Conservation (phyloP, 805 yeast genomes). For the Alloascoidea hylecoeti region DNA sequence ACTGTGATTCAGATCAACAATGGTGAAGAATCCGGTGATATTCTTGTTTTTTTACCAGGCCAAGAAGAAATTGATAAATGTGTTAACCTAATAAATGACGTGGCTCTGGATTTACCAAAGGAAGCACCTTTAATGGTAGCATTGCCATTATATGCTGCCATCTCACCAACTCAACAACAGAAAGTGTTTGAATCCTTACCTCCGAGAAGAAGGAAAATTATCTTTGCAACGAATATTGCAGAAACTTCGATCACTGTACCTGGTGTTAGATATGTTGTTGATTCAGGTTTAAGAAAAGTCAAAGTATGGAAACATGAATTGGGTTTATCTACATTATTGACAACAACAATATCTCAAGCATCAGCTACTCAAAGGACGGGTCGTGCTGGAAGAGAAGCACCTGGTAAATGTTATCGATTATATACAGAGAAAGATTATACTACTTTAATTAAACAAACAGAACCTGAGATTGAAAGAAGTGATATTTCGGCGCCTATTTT, state of each 20-base stretch:
- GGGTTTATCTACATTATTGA: slow-evolving; percentile 83
- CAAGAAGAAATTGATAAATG: slow-evolving; percentile 95
- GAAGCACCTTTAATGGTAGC: slow-evolving; percentile 68
- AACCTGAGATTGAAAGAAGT: slow-evolving; percentile 82
- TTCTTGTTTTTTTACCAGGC: slow-evolving; percentile 88
- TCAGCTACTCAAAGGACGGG: slow-evolving; percentile 94
- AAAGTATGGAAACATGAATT: slow-evolving; percentile 90
- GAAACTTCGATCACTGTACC: slow-evolving; percentile 95
- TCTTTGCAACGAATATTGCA: slow-evolving; percentile 90
- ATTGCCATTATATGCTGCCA: slow-evolving; percentile 85
- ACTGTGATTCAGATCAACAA: slow-evolving; percentile 67
- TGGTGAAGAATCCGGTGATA: slow-evolving; percentile 77
- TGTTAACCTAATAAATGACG: slow-evolving; percentile 40
- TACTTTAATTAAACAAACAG: slow-evolving; percentile 60
- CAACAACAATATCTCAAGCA: slow-evolving; percentile 87
- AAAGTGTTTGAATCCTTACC: slow-evolving; percentile 59
- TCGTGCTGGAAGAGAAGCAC: slow-evolving; percentile 97
- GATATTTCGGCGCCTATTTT: slow-evolving; percentile 78
- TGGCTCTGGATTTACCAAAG: slow-evolving; percentile 53
- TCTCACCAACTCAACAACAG: slow-evolving; percentile 75
- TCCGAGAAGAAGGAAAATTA: slow-evolving; percentile 65
- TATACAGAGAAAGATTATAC: slow-evolving; percentile 61
- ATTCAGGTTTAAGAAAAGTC: slow-evolving; percentile 84
- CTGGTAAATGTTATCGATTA: slow-evolving; percentile 80
- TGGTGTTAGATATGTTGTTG: slow-evolving; percentile 87